Conservation (phyloP, 306 rosid species). For the Sechiopsis laciniata region DNA sequence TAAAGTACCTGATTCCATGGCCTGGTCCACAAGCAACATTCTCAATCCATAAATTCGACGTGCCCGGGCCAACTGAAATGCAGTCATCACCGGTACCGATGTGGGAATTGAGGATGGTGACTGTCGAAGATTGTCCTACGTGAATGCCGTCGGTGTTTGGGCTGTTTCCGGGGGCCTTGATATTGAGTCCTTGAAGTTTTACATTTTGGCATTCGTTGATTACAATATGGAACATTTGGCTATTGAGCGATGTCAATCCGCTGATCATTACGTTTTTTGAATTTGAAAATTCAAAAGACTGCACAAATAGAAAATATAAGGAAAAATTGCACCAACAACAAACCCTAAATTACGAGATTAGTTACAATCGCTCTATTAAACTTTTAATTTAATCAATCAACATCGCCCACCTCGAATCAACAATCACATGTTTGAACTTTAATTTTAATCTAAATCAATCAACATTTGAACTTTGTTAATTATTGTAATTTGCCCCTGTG, state of each 20-base stretch:
- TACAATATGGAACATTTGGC: conserved; percentile 34
- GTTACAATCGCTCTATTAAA: no score
- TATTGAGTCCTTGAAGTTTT: conserved; percentile 44
- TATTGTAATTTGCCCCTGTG: no score
- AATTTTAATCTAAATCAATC: no score
- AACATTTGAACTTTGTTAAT: no score
- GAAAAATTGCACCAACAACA: no score
- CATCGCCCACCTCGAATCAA: no score
- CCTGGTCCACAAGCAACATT: conserved; percentile 65
- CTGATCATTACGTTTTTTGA: conserved; percentile 33
- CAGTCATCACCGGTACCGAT: conserved; percentile 42
- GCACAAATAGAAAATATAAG: conserved; percentile 3
- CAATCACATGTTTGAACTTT: background rate
- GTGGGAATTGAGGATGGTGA: conserved; percentile 43
- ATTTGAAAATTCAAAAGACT: conserved; percentile 35
- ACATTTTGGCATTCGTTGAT: conserved; percentile 34
- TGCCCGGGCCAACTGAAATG: conserved; percentile 38
- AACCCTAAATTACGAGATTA: no score
- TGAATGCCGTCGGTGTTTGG: conserved; percentile 42
- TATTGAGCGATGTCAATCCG: background rate
- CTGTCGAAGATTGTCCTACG: conserved; percentile 38
- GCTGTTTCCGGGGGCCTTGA: conserved; percentile 42
- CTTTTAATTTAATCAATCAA: no score
- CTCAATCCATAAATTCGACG: conserved; percentile 40
- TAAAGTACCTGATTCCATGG: conserved; percentile 52